phyloP scores from a whole-genome alignment of 441 rosid species.

The Pelargonium citronellum region DNA sequence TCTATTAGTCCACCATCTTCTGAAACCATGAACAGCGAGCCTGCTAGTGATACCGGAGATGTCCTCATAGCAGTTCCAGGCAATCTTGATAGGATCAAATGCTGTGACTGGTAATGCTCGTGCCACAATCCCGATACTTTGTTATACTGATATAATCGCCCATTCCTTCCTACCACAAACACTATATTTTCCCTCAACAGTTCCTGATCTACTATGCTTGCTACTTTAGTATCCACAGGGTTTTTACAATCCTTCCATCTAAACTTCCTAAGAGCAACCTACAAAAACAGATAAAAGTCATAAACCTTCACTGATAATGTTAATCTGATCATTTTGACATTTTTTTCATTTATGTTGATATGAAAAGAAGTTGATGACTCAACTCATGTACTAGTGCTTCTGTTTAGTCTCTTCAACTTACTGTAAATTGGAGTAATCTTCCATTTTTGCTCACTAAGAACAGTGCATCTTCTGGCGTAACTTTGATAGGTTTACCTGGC shows the following conservation, averaged over 20 bases:
- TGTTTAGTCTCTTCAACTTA: conserved; percentile 30
- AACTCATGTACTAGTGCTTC: too few relatives aligned
- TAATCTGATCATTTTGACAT: too few relatives aligned
- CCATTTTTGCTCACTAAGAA: conserved; percentile 62
- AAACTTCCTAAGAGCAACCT: conserved; percentile 57
- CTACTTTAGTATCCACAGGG: conserved; percentile 50
- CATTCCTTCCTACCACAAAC: conserved; percentile 44
- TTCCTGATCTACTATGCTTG: conserved; percentile 60
- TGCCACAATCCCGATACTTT: conserved; percentile 60
- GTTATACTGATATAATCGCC: conserved; percentile 55
- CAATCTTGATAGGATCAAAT: conserved; percentile 40
- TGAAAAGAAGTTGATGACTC: too few relatives aligned
- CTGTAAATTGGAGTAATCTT: conserved; percentile 58
- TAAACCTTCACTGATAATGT: too few relatives aligned
- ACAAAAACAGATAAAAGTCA: conserved; percentile 21
- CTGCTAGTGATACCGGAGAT: conserved; percentile 36
- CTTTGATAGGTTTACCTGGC: conserved; percentile 43
- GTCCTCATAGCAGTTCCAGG: conserved; percentile 54
- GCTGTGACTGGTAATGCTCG: conserved; percentile 63
- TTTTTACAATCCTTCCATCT: conserved; percentile 59
- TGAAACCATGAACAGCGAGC: conserved; percentile 65
- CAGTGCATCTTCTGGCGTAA: conserved; percentile 50
- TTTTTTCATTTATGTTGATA: too few relatives aligned
- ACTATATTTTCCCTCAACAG: conserved; percentile 50
- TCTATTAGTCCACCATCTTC: conserved; percentile 56